These are phyloP conservation scores for Forsythia suspensa DNA, from an alignment of 257 asterid genomes.

Conservation along the genomic window DNA sequence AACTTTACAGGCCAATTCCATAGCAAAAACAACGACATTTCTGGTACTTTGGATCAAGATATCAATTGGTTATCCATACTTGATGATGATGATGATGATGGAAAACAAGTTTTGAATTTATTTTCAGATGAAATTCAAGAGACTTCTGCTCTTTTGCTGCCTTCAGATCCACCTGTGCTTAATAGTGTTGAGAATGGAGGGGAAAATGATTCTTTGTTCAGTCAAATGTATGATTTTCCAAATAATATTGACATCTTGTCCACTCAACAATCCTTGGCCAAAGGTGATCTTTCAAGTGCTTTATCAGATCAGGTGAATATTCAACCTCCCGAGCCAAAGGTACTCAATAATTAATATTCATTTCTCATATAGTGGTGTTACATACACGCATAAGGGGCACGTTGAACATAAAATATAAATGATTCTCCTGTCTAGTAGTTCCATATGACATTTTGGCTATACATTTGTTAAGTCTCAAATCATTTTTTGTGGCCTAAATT, in stretches of 20 bases:
- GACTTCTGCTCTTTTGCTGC: not conserved
- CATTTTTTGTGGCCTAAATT: not conserved
- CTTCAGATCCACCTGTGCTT: constrained; percentile 1
- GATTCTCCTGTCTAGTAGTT: not conserved
- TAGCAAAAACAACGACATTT: not conserved
- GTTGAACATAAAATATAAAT: not conserved
- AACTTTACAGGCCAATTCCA: not conserved
- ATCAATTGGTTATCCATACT: not conserved
- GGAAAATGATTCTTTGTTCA: not conserved
- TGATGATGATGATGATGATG: not conserved
- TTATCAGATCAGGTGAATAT: constrained; percentile 20
- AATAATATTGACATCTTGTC: constrained; percentile 24
- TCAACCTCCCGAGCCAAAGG: constrained; percentile 22
- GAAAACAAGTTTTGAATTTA: not conserved
- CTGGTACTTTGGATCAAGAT: not conserved
- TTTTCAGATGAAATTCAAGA: constrained; percentile 16
- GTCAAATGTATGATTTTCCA: constrained; percentile 19
- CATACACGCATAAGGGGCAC: not conserved
- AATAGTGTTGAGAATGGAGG: constrained; percentile 16
- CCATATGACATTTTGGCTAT: not conserved
- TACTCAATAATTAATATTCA: not conserved
- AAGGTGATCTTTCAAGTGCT: constrained; percentile 14
- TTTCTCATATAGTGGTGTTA: too few relatives aligned
- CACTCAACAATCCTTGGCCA: not conserved
- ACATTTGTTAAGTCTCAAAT: not conserved